Evolutionary conservation across 306 rosid species (phyloP), one percentile per base, ranked within the genome.

Genomic region (Quercus ilex): DNA sequence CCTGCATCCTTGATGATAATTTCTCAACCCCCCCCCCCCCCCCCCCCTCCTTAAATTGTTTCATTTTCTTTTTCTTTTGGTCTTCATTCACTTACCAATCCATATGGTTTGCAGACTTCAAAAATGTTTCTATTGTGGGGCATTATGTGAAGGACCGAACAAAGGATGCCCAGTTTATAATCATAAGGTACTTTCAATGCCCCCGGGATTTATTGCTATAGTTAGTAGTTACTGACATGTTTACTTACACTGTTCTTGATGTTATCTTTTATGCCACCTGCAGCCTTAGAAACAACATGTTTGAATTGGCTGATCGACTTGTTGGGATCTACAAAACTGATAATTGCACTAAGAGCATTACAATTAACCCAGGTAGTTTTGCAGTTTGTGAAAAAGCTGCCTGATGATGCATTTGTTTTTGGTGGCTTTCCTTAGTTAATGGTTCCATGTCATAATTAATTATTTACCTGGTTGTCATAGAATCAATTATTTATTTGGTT

Each of bases 241-340:
- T 49, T 19, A 55, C 51, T 78, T 17, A 30, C 31, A 4, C 6
- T 58, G 49, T 74, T 56, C 9, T 70, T 53, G 74, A n/a, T 79
- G 69, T n/a, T 53, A 38, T 83, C 43, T 74, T 72, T 20, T 43
- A 5, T 81, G 63, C 23, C 41, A 20, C 21, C 1, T 69, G 87
- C 97, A 95, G 97, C 84, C 93, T 92, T 30, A 84, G 99, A 86
- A 95, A 91, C 90, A 95, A 93, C 65, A 95, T 95, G 99, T 95
- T 95, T 82, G 99, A 95, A 86, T 80, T 93, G 87, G 99, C 98
- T 4, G 97, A 95, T 87, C 83, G 99, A 69, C 92, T 93, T 15
- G 98, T 95, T 51, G 99, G 97, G 71, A 95, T 95, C 57, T 95
- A 93, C 82, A 95, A 95, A 71, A 93, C 98, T 56, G 97, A 93